Percentiles rank a stretch among this genome's conserved stretches.
phyloP scores from a whole-genome alignment of 352 stramenopile genomes.

The Phytophthora sansomeana region DNA sequence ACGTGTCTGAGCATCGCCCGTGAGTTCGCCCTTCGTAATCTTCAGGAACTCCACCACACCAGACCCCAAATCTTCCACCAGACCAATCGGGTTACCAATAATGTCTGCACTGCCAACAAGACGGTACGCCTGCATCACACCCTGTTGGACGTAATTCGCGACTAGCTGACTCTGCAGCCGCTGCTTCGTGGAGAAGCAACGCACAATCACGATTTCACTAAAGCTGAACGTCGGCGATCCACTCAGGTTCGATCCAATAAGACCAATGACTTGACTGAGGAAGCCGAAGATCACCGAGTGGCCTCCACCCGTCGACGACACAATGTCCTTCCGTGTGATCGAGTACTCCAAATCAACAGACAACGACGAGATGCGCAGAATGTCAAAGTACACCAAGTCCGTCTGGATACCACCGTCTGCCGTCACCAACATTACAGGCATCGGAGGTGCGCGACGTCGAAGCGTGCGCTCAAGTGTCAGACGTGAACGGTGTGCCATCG shows the following conservation, averaged over 20 bases:
- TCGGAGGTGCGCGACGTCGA: constrained; percentile 61
- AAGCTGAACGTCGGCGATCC: constrained; percentile 87
- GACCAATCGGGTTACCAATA: constrained; percentile 87
- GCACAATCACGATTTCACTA: constrained; percentile 84
- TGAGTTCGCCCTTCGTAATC: constrained; percentile 88
- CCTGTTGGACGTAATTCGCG: constrained; percentile 86
- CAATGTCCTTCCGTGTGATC: constrained; percentile 87
- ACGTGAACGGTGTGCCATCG: constrained; percentile 63
- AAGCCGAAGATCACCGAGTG: constrained; percentile 85
- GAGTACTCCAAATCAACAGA: constrained; percentile 84
- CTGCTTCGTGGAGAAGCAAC: constrained; percentile 86
- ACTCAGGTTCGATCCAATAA: constrained; percentile 88
- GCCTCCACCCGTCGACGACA: constrained; percentile 60
- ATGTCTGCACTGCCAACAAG: constrained; percentile 87
- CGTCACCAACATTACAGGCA: constrained; percentile 63
- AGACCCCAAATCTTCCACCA: constrained; percentile 88
- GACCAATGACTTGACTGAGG: constrained; percentile 80
- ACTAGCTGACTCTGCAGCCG: constrained; percentile 81
- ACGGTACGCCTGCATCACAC: constrained; percentile 85
- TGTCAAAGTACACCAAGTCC: constrained; percentile 86
- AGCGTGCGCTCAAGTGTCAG: constrained; percentile 71
- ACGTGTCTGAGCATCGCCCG: constrained; percentile 82
- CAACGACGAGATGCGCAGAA: constrained; percentile 77
- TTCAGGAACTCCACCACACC: constrained; percentile 89
- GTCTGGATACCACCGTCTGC: constrained; percentile 75